phyloP scores from a whole-genome alignment of 768 basidiomycete species.

The Pleurotus citrinopileatus region DNA sequence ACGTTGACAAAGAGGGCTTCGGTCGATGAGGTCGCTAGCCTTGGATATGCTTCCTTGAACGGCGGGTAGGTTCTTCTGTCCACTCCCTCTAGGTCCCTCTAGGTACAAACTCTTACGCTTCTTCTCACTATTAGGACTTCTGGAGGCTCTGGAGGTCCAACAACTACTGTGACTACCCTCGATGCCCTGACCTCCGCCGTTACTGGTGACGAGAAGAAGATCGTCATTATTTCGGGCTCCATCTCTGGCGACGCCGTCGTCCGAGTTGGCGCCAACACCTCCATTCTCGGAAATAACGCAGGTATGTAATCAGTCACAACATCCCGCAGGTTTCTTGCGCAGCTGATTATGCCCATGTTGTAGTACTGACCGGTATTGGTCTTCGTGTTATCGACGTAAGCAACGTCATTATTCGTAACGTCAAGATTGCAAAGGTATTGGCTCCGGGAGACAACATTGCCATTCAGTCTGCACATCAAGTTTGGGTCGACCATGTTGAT shows the following conservation, averaged over 20 bases:
- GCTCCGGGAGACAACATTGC: conserved; percentile 46
- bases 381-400: conserved; percentile 37
- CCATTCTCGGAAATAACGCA: conserved; percentile 32
- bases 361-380: conserved; percentile 44
- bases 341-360: not conserved
- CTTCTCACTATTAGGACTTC: conserved; percentile 41
- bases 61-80: conserved; percentile 18
- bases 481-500: conserved; percentile 46
- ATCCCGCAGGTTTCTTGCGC: too few species aligned
- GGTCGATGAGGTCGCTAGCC: conserved; percentile 29
- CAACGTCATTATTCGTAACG: conserved; percentile 48
- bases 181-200: conserved; percentile 40
- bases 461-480: conserved; percentile 34
- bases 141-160: conserved; percentile 40
- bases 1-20: conserved; percentile 34
- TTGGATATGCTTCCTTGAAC: conserved; percentile 32
- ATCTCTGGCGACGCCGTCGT: conserved; percentile 41
- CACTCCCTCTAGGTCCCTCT: too few species aligned
- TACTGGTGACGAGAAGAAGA: conserved; percentile 35
- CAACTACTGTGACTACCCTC: conserved; percentile 41
- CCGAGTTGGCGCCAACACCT: conserved; percentile 40
- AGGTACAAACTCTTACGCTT: too few species aligned
- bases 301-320: too few species aligned
- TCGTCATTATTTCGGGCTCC: conserved; percentile 42
- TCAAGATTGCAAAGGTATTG: conserved; percentile 47